Evolutionary conservation across 441 rosid genomes (phyloP).

Genomic region (Omphalea diandra): DNA sequence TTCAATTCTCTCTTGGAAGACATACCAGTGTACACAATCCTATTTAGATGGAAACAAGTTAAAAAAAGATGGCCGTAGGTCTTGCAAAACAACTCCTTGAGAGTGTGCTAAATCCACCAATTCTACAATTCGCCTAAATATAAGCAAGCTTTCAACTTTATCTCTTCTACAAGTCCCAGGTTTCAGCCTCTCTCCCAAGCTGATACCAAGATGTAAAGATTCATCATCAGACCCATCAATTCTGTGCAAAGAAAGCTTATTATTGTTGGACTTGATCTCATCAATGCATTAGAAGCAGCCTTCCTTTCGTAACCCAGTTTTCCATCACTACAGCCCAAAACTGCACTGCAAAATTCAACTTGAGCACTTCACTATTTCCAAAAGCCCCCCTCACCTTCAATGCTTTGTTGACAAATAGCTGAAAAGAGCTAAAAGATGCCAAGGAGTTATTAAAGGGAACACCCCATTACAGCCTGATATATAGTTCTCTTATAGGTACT

Average conservation of each 20-base stretch:
- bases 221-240: constrained; percentile 31
- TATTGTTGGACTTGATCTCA: constrained; percentile 34
- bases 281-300: constrained; percentile 31
- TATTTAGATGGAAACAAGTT: constrained; percentile 46
- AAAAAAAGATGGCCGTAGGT: constrained; percentile 58
- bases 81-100: constrained; percentile 57
- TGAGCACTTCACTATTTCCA: constrained; percentile 30
- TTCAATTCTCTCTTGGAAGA: constrained; percentile 36
- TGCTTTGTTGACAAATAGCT: constrained; percentile 38
- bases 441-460: constrained; percentile 33
- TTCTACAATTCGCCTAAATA: constrained; percentile 74
- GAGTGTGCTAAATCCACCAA: constrained; percentile 66
- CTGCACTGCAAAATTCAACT: constrained; percentile 25
- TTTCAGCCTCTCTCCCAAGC: constrained; percentile 65
- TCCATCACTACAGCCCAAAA: constrained; percentile 30
- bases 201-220: constrained; percentile 37
- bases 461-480: constrained; percentile 28
- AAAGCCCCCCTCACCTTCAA: constrained; percentile 48
- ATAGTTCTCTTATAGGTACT: constrained; percentile 10
- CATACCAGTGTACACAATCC: constrained; percentile 49
- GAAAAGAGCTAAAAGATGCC: constrained; percentile 40
- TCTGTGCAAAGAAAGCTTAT: constrained; percentile 27
- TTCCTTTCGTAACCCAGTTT: constrained; percentile 29
- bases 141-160: constrained; percentile 41
- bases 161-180: constrained; percentile 40